Conservation (phyloP, 2,329 filamentous ascomycete genomes). For the Aspergillus japonicus region DNA sequence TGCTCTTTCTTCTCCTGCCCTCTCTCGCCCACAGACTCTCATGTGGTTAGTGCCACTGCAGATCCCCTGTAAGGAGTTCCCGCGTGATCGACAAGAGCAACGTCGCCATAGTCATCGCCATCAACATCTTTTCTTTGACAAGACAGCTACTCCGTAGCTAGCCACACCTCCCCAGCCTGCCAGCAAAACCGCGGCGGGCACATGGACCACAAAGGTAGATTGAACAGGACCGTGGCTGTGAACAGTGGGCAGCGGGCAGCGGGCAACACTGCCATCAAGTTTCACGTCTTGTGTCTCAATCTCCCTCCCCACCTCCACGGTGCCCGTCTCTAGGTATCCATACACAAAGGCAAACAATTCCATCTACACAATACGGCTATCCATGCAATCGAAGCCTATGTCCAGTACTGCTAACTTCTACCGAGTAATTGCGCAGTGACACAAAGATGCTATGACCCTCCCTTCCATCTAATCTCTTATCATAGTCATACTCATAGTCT, state of each 20-base stretch:
- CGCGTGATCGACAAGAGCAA: conserved; percentile 25
- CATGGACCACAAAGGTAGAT: neutral
- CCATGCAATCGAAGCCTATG: neutral
- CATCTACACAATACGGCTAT: no score
- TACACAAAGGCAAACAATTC: neutral
- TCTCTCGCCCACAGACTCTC: neutral
- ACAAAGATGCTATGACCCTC: no score
- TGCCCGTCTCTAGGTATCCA: neutral
- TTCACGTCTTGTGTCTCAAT: neutral
- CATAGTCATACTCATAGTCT: no score
- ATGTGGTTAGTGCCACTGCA: conserved; percentile 14
- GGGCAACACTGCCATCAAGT: neutral
- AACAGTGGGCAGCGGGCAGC: neutral
- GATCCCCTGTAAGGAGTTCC: conserved; percentile 27
- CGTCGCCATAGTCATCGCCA: conserved; percentile 10
- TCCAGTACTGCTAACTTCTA: no score
- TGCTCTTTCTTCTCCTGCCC: neutral
- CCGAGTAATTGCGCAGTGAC: no score
- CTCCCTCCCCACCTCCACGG: neutral
- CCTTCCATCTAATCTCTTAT: no score
- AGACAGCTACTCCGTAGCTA: no score
- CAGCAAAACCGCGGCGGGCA: conserved; percentile 9
- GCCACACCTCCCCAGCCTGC: neutral
- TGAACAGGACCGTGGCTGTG: neutral
- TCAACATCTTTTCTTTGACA: conserved; percentile 11